Conservation (phyloP, 371 early-diverging fungal genomes). For the Coemansia sp. region DNA sequence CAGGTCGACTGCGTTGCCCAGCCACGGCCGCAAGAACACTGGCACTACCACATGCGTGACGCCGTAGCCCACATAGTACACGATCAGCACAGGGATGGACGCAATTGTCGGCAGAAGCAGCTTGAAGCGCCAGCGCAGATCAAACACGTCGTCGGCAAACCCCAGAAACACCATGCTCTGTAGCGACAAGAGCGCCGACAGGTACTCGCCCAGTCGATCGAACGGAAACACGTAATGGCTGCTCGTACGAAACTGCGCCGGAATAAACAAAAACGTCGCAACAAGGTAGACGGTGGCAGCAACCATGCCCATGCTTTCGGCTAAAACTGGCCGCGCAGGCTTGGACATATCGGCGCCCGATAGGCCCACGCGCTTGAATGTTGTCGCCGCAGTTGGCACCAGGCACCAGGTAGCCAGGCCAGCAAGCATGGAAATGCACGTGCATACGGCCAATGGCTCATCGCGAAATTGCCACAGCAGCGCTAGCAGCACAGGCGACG, state of each 20-base stretch:
- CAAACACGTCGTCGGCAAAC: constrained; percentile 97
- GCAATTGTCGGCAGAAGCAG: constrained; percentile 93
- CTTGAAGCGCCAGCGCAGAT: constrained; percentile 95
- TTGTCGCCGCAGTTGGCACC: constrained; percentile 57
- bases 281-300: constrained; percentile 75
- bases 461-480: constrained; percentile 54
- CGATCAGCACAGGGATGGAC: constrained; percentile 88
- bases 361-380: constrained; percentile 71
- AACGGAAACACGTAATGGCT: constrained; percentile 40
- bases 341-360: constrained; percentile 85
- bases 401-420: constrained; percentile 59
- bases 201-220: constrained; percentile 71
- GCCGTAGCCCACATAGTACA: constrained; percentile 89
- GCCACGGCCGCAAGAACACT: constrained; percentile 66
- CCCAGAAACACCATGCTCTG: constrained; percentile 96
- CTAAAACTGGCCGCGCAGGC: constrained; percentile 65
- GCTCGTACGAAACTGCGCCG: constrained; percentile 77
- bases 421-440: constrained; percentile 67
- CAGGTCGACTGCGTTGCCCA: constrained; percentile 75
- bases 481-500: constrained; percentile 45
- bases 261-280: constrained; percentile 86
- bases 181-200: constrained; percentile 85
- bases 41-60: constrained; percentile 88
- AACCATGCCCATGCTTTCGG: constrained; percentile 82
- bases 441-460: constrained; percentile 68